Base-by-base conservation (phyloP, 345 rosid genomes). In the Brassica carinata region DNA sequence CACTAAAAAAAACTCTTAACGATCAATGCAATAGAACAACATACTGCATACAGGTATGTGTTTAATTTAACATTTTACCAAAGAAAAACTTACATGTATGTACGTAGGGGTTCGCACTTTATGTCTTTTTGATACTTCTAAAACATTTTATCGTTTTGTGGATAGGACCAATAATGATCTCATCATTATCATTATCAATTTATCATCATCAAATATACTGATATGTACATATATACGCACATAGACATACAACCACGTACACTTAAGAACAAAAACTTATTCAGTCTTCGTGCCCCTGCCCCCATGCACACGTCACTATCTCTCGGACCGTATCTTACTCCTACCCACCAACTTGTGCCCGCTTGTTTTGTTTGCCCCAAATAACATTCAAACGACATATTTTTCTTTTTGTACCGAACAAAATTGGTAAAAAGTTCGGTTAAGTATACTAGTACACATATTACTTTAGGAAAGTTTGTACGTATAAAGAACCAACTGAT, bases 251-350 rank as follows among this genome's bases (percentile, higher is more conserved):
- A 64, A 75, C 79, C 76, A 81, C 72, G 76, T 77, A 72, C 71
- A 77, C 75, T 81, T 77, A 62, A 77, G 74, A 34, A 77, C 77
- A 77, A 72, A 76, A 76, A 1, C 2, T 7, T 40, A 72, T 76
- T 59, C 81, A 72, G 77, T 77, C 81, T 77, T 81, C 66, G 81
- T 76, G 75, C 68, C 84, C 81, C 18, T 1, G 1, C 84, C 81
- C 18, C 84, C 84, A 76, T 77, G 78, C 81, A 77, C 51, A 77
- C 67, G 84, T 81, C 84, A 59, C 67, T 81, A 7, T 81, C 84
- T 81, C 65, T 81, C 71, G 61, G 78, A 77, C 75, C 74, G 70
- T 72, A 77, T 77, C 74, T 7, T 71, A 81, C 67, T 38, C 76
- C 58, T 66, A 40, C 64, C 70, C 55, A 81, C 70, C 71, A 53